phyloP scores from a whole-genome alignment of 768 basidiomycete species.

The Porphyrellus cyaneotinctus region DNA sequence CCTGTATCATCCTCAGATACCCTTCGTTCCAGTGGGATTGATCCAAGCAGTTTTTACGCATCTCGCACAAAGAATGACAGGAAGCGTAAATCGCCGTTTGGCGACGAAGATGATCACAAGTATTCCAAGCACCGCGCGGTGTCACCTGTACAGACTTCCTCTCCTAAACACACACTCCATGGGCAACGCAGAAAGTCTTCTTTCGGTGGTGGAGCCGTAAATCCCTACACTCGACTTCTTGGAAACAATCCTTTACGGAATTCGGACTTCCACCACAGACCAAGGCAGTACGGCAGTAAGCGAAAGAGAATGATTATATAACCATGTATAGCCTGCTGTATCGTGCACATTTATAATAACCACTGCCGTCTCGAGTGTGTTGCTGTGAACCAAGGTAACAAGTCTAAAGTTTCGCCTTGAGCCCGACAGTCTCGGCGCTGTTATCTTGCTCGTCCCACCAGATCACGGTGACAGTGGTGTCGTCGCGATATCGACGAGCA shows the following conservation, averaged over 20 bases:
- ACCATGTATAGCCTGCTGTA: conserved; percentile 14
- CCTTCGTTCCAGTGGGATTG: conserved; percentile 24
- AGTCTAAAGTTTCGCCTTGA: conserved; percentile 50
- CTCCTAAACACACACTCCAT: conserved; percentile 20
- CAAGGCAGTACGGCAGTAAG: conserved; percentile 31
- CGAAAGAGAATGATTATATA: conserved; percentile 37
- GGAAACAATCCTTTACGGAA: conserved; percentile 35
- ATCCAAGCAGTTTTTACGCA: conserved; percentile 40
- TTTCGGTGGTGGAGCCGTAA: conserved; percentile 29
- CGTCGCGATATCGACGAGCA: conserved; percentile 76
- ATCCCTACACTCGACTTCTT: conserved; percentile 34
- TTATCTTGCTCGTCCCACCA: conserved; percentile 73
- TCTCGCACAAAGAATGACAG: conserved; percentile 23
- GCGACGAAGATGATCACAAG: conserved; percentile 28
- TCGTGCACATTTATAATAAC: conserved; percentile 5
- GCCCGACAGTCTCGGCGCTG: conserved; percentile 32
- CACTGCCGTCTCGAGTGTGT: neutral
- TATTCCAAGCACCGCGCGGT: conserved; percentile 16
- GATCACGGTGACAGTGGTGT: conserved; percentile 79
- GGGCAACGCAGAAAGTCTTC: conserved; percentile 28
- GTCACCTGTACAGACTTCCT: conserved; percentile 21
- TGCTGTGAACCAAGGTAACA: neutral
- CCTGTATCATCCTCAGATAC: conserved; percentile 19
- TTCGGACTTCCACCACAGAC: conserved; percentile 22
- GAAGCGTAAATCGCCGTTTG: conserved; percentile 40